phyloP scores from a whole-genome alignment of 2,329 filamentous ascomycete genomes.

The Colletotrichum sp. region DNA sequence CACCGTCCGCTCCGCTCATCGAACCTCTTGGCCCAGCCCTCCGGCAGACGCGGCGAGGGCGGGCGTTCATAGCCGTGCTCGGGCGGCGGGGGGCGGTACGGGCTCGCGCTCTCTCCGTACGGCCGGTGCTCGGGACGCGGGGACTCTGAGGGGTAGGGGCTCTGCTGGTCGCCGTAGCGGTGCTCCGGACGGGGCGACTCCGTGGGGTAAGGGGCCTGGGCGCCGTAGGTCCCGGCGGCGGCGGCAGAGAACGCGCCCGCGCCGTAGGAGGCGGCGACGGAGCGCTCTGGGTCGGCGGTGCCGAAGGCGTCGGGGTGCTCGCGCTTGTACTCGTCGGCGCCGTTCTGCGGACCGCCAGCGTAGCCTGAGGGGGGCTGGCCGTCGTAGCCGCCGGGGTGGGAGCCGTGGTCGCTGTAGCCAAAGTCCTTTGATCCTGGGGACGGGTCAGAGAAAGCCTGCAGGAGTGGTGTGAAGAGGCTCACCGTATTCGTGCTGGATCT shows the following conservation, averaged over 20 bases:
- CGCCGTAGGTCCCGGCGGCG: slow-evolving; percentile 18
- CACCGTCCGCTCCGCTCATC: slow-evolving; percentile 58
- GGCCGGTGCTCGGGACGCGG: background rate
- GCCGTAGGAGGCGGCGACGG: background rate
- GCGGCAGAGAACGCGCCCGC: background rate
- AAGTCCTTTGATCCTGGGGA: slow-evolving; percentile 9
- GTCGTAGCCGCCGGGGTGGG: slow-evolving; percentile 6
- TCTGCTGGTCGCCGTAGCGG: slow-evolving; percentile 1
- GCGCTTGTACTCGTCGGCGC: slow-evolving; percentile 16
- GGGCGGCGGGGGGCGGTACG: background rate
- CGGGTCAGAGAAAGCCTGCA: background rate
- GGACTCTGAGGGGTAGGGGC: background rate
- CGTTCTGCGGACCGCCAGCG: slow-evolving; percentile 17
- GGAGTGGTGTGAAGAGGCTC: background rate
- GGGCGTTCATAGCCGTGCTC: slow-evolving; percentile 22
- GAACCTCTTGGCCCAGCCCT: slow-evolving; percentile 61
- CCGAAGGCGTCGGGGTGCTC: slow-evolving; percentile 9
- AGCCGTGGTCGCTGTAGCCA: slow-evolving; percentile 16
- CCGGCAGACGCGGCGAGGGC: slow-evolving; percentile 44
- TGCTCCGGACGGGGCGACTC: background rate
- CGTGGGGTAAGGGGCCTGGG: slow-evolving; percentile 3
- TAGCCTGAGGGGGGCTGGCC: slow-evolving; percentile 19
- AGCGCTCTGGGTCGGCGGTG: slow-evolving; percentile 11
- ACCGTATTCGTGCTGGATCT: slow-evolving; percentile 26
- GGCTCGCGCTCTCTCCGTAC: slow-evolving; percentile 6